Evolutionary conservation across 164 flowering plant species (phyloP), one percentile per base, ranked within the genome.

Genomic region (Piper betle): DNA sequence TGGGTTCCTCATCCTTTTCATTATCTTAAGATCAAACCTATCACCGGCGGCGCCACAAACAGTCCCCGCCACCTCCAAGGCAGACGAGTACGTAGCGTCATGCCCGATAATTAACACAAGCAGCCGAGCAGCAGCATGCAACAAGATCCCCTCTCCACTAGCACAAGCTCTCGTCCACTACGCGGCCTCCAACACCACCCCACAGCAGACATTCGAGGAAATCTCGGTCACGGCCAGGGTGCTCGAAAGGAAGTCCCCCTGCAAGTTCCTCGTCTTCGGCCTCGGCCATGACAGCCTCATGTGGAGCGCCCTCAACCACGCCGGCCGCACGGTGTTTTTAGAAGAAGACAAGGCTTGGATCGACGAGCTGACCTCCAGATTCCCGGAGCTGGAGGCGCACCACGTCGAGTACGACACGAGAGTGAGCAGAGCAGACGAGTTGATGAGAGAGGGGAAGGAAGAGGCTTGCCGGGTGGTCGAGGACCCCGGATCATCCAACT

Each of bases 201-300:
- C 96, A 17, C 96, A 87, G 46, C 96, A 87, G 58, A 82, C 91
- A 8, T 68, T 68, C n/a, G 65, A 56, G 11, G 96, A 87, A 66
- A 81, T 87, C 57, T 74, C 84, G 15, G 84, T 85, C 20, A 71
- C 87, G 0, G 63, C 79, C 10, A 63, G 50, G 15, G 73, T 86
- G 10, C 72, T 84, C 1, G 74, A 75, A 3, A 67, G 66, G 59
- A 82, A 79, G 56, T 83, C 96, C 37, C 98, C 98, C 0, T 89
- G 97, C 79, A 89, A 92, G 75, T 92, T 92, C 75, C 72, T 92
- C 3, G 83, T 89, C 7, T 92, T 92, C 62, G 97, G 98, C 53
- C 82, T 92, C 0, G 96, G 97, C 69, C 90, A 84, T 61, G 96
- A 92, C 73, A 84, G 91, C 66, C 80, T 83, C 33, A 81, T 92